phyloP scores from a whole-genome alignment of 169 alveolate genomes.

The Plasmodium vivax region DNA sequence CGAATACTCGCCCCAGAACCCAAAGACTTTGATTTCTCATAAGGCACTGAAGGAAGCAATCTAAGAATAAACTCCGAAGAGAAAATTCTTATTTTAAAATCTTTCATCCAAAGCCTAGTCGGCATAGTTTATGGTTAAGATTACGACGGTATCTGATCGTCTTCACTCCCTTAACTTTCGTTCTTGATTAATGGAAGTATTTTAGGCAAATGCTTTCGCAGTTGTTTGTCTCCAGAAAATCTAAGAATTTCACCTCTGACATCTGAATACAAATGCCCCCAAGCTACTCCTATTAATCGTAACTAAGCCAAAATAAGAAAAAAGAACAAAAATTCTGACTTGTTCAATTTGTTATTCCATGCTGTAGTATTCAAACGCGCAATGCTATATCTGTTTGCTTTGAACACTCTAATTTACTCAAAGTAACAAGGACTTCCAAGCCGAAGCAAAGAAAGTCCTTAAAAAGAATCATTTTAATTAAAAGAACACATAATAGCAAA shows the following conservation, averaged over 20 bases:
- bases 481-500: conserved; percentile 10
- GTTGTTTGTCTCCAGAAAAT: too few species aligned
- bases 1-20: conserved; percentile 96
- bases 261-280: too few species aligned
- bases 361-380: conserved; percentile 85
- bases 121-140: conserved; percentile 94
- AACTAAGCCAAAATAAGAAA: conserved; percentile 81
- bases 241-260: too few species aligned
- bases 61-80: too few species aligned
- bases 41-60: conserved; percentile 89
- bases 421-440: conserved; percentile 78
- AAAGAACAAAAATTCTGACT: conserved; percentile 76
- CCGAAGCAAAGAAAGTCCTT: background rate
- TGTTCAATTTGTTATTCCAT: too few species aligned
- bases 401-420: conserved; percentile 92
- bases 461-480: conserved; percentile 24
- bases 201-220: too few species aligned
- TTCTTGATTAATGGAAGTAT: too few species aligned
- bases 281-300: conserved; percentile 91
- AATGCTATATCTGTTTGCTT: conserved; percentile 87
- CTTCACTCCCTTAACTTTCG: conserved; percentile 94
- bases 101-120: too few species aligned
- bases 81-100: too few species aligned
- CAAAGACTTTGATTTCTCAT: conserved; percentile 93
- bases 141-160: conserved; percentile 95